Evolutionary conservation across 306 rosid genomes (phyloP).

Genomic region (Trifolium dubium): DNA sequence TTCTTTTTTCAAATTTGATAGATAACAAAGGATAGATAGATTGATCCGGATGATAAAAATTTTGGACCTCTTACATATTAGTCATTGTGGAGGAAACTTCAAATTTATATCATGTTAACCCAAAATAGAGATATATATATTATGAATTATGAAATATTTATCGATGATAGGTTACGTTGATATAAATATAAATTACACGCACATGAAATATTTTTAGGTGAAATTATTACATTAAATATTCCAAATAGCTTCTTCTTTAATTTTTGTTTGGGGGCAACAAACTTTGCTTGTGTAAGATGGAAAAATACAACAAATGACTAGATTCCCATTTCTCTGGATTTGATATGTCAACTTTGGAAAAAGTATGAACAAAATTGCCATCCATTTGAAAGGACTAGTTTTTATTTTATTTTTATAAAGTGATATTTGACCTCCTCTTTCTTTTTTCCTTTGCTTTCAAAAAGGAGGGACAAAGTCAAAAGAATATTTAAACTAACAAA

Average conservation of each 20-base stretch:
- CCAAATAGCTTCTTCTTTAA: conserved; percentile 35
- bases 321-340: conserved; percentile 54
- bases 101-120: too few relatives aligned
- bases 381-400: conserved; percentile 31
- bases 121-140: too few relatives aligned
- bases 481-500: too few relatives aligned
- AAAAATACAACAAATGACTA: conserved; percentile 50
- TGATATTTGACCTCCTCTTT: not conserved
- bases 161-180: not conserved
- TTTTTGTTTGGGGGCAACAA: conserved; percentile 3
- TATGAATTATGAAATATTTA: not conserved
- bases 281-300: conserved; percentile 39
- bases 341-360: conserved; percentile 48
- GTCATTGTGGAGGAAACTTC: too few relatives aligned
- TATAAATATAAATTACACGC: not conserved
- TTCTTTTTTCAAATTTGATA: too few relatives aligned
- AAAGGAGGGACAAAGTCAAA: too few relatives aligned
- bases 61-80: too few relatives aligned
- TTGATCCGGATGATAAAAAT: too few relatives aligned
- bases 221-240: not conserved
- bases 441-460: too few relatives aligned
- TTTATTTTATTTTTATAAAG: not conserved
- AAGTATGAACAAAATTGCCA: conserved; percentile 33
- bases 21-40: too few relatives aligned
- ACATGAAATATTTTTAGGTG: too few relatives aligned